These are phyloP conservation scores for Chaetoceros tenuissimus DNA, from an alignment of 108 stramenopile species.

Conservation along the genomic window DNA sequence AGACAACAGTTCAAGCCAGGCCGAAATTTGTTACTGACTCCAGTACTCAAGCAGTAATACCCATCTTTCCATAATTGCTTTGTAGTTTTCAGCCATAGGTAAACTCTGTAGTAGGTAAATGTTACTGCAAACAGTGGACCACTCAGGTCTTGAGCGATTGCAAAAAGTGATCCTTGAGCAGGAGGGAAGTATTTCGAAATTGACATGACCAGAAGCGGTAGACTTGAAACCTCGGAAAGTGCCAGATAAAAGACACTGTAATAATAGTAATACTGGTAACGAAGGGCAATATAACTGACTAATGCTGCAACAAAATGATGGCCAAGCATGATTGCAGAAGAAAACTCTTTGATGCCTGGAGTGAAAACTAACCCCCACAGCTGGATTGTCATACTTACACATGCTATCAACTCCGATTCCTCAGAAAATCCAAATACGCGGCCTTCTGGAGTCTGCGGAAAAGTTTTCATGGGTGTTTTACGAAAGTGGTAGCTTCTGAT, in stretches of 20 bases:
- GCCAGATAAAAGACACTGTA: constrained; percentile 47
- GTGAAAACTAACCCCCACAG: constrained; percentile 50
- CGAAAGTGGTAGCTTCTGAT: constrained; percentile 26
- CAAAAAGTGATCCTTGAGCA: constrained; percentile 10
- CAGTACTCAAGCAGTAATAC: constrained; percentile 12
- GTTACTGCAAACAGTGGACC: constrained; percentile 31
- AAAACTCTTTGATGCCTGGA: constrained; percentile 39
- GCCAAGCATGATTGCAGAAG: constrained; percentile 33
- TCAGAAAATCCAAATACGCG: constrained; percentile 32
- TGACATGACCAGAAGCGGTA: constrained; percentile 45
- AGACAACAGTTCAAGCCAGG: constrained; percentile 29
- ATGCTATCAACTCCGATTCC: constrained; percentile 23
- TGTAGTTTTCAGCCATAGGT: constrained; percentile 27
- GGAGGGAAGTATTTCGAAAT: constrained; percentile 50
- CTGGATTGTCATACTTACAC: constrained; percentile 36
- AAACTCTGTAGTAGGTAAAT: constrained; percentile 32
- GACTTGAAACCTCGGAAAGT: constrained; percentile 47
- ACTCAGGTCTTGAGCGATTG: constrained; percentile 3
- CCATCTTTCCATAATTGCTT: constrained; percentile 25
- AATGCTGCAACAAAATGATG: constrained; percentile 55
- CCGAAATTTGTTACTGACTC: constrained; percentile 11
- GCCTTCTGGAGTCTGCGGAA: constrained; percentile 35
- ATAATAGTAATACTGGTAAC: constrained; percentile 25
- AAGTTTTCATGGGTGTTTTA: constrained; percentile 2
- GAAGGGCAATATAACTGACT: constrained; percentile 33